Evolutionary conservation across 1,284 basidiomycete genomes (phyloP), one percentile per base, ranked within the genome.

Genomic region (Cryptococcus sp.): DNA sequence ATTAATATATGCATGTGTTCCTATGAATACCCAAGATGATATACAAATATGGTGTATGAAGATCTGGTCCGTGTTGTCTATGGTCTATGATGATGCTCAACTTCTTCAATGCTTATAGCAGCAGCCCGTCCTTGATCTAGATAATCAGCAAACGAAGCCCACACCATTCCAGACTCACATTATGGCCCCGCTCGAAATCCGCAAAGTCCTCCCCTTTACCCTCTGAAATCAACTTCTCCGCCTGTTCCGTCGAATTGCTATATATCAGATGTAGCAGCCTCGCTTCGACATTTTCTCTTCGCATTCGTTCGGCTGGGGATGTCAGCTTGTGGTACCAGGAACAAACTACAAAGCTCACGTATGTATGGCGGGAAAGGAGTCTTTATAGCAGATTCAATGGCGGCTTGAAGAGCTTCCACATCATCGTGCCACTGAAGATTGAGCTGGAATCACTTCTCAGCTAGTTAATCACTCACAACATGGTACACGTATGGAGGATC

Each of bases 401-500:
- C 71, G 0, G 36, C 37, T 13, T 55, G 51, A n/a, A 74, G 53
- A 23, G 58, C 63, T 4, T 63, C 60, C 15, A 23, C 34, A 54
- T 74, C 46, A 11, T 58, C 57, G 14, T 61, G 10, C 33, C 15
- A 41, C 45, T 46, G 15, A 11, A 33, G 33, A 11, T 45, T 13
- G 6, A 8, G 10, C 30, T 30, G 13, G 36, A 7, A 5, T 23
- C 43, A 6, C 10, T 23, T 41, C 5, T 14, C 32, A 15, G 13
- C 30, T n/a, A 15, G 33, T 11, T 3, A 32, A 23, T 5, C 5
- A 63, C 61, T 31, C 36, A 61, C 59, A n/a, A 79, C 75, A 49
- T 79, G 70, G 58, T 79, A 79, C 13, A 79, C 76, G 53, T 73
- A 77, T 3, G 78, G 78, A 46, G 71, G 69, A 5, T 66, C 60